phyloP scores from a whole-genome alignment of 108 stramenopile species.

The Skeletonema grethae region DNA sequence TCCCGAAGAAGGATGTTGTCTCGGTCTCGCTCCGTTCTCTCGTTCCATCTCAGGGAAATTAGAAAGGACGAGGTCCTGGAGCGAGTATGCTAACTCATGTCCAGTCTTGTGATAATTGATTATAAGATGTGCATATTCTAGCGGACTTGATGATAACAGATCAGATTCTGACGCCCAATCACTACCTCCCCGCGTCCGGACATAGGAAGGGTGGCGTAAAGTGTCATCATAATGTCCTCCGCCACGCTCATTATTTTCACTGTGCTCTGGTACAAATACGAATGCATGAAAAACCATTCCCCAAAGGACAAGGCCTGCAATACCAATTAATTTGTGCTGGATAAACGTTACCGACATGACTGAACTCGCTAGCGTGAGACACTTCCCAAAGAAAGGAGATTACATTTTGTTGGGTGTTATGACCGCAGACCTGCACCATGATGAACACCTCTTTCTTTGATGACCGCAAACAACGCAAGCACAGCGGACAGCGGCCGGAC shows the following conservation, averaged over 20 bases:
- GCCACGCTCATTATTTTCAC: background rate
- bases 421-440: too few species aligned
- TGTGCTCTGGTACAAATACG: background rate
- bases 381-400: too few species aligned
- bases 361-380: too few species aligned
- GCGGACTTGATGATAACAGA: background rate
- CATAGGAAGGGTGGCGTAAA: background rate
- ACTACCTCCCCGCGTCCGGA: background rate
- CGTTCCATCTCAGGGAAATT: background rate
- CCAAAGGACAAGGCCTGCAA: background rate
- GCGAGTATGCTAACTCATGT: conserved; percentile 30
- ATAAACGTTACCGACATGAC: background rate
- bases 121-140: conserved; percentile 34
- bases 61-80: conserved; percentile 21
- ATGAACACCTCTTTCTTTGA: too few species aligned
- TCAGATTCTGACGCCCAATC: background rate
- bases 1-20: background rate
- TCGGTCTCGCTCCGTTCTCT: background rate
- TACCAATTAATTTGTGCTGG: background rate
- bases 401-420: too few species aligned
- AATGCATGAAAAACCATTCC: background rate
- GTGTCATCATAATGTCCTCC: background rate
- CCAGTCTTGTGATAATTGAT: conserved; percentile 50
- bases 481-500: too few species aligned
- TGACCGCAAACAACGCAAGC: too few species aligned